Evolutionary conservation across 176 grass and related monocot species (phyloP).

Genomic region (Chrysopogon serrulatus): DNA sequence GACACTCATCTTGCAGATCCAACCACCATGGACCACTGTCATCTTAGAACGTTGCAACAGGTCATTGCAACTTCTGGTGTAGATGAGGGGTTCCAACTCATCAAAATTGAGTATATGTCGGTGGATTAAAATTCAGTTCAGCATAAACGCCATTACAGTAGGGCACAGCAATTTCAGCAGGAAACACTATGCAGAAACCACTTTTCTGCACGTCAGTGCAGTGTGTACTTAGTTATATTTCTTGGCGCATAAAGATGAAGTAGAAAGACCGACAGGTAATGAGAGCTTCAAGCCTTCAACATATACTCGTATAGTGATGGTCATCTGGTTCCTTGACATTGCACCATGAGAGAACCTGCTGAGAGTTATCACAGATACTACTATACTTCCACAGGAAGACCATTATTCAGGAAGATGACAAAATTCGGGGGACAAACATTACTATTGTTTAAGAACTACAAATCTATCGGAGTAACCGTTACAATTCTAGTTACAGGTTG

Average conservation of each 20-base stretch:
- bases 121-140: not conserved
- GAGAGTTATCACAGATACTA: not conserved
- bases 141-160: not conserved
- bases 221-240: not conserved
- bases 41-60: not conserved
- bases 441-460: not conserved
- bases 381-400: not conserved
- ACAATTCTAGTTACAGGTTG: not conserved
- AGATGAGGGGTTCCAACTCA: not conserved
- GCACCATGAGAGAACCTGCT: not conserved
- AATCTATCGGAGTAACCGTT: not conserved
- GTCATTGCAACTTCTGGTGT: not conserved
- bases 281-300: not conserved
- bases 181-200: not conserved
- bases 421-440: not conserved
- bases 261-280: not conserved
- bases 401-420: not conserved
- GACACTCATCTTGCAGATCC: not conserved
- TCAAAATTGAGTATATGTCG: not conserved
- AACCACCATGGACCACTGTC: conserved; percentile 13
- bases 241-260: not conserved
- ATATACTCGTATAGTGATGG: not conserved
- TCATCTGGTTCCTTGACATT: not conserved
- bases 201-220: not conserved
- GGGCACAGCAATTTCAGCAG: not conserved